Base-by-base conservation (phyloP, 2,329 filamentous ascomycete genomes). In the Fusarium veterinarium region DNA sequence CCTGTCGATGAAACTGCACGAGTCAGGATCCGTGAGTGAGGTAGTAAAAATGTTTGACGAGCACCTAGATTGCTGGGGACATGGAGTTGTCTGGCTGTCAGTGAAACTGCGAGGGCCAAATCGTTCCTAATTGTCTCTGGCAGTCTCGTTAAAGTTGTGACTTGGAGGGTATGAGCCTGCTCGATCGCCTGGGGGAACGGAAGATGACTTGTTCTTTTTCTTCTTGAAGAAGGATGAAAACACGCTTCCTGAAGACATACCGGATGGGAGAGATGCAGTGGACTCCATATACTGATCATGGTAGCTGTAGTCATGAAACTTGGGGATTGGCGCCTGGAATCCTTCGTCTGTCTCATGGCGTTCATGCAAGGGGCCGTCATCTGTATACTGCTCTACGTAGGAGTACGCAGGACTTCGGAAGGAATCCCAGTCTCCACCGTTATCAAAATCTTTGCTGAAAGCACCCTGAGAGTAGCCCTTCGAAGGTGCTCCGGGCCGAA, bases 41-140 rank as follows among this genome's bases (percentile, higher is more conserved):
- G 65, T 45, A 35, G 67, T 60, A 31, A 64, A 51, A 14, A 60
- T 49, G 25, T 56, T 69, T 20, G 64, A 66, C 20, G 64, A 69
- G 20, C 46, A 49, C 13, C 38, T 49, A 41, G 48, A 59, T 31
- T 49, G 45, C 20, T 67, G 64, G 44, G 74, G 71, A 28, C 64
- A 76, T 38, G 63, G 53, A 30, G 64, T 68, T 28, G 44, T 40
- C 46, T 67, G 64, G 35, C 65, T 64, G 33, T 75, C 64, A 37
- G 55, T 60, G 45, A 60, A 73, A 61, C 64, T 67, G 63, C 57
- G 67, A 70, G 67, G 60, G 61, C 74, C 67, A 71, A 73, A 73
- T 49, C 69, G 70, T 71, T 76, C 74, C 75, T 78, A 79, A 57
- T 67, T 69, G 66, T 75, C 72, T 65, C 74, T 71, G 67, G 72